Conservation (phyloP, 2,329 filamentous ascomycete species). For the Epichloe typhina region DNA sequence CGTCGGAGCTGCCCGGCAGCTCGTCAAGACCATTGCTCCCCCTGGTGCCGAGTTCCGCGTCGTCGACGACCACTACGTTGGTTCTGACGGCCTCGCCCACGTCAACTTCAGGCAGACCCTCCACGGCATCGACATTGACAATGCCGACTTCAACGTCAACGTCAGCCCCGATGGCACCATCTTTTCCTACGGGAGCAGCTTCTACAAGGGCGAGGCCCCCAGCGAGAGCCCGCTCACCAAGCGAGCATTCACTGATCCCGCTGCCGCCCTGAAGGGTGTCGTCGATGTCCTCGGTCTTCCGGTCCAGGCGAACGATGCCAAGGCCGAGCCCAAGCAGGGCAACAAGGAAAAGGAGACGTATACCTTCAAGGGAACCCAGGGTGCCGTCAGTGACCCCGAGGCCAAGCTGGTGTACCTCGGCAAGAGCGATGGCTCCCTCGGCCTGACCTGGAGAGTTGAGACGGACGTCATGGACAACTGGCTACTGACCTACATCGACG, state of each 20-base stretch:
- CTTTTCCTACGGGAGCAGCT: constrained; percentile 43
- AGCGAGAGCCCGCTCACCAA: constrained; percentile 23
- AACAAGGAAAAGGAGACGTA: constrained; percentile 17
- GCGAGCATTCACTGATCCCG: constrained; percentile 28
- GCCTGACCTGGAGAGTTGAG: too few relatives aligned
- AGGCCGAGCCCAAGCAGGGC: constrained; percentile 9
- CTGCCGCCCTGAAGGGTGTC: constrained; percentile 29
- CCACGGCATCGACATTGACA: constrained; percentile 46
- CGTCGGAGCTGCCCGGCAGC: constrained; percentile 29
- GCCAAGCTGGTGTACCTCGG: constrained; percentile 42
- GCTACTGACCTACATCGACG: too few relatives aligned
- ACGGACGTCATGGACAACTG: too few relatives aligned
- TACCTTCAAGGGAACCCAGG: constrained; percentile 33
- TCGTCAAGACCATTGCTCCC: constrained; percentile 24
- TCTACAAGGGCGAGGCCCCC: constrained; percentile 32
- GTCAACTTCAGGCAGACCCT: constrained; percentile 47
- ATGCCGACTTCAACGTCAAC: constrained; percentile 48
- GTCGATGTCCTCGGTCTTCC: constrained; percentile 16
- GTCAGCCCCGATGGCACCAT: constrained; percentile 39
- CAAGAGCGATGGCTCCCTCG: constrained; percentile 25
- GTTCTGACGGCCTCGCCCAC: constrained; percentile 41
- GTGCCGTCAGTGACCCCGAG: constrained; percentile 37
- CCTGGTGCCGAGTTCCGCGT: constrained; percentile 33
- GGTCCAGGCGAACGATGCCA: too few relatives aligned
- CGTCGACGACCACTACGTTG: constrained; percentile 38